Evolutionary conservation across 2,329 filamentous ascomycete genomes (phyloP).

Genomic region (Byssothecium circinans): DNA sequence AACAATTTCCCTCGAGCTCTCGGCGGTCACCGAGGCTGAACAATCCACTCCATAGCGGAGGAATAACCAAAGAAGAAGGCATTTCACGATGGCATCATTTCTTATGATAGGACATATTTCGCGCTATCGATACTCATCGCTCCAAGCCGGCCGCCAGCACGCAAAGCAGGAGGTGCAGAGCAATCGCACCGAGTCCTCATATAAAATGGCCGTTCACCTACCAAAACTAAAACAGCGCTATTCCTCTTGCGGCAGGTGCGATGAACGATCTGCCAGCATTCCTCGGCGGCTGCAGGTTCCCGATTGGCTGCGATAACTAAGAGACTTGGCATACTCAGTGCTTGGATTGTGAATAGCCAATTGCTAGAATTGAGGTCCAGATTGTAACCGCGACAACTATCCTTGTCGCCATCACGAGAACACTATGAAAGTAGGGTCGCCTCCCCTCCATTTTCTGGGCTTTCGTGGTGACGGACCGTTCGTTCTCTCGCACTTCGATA

Average conservation of each 20-base stretch:
- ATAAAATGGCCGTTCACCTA: neutral
- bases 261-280: neutral
- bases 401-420: neutral
- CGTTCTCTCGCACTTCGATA: neutral
- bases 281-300: neutral
- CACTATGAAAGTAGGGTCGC: constrained; percentile 1
- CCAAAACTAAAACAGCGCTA: neutral
- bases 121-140: too few relatives aligned
- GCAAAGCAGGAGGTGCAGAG: neutral
- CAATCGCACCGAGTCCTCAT: neutral
- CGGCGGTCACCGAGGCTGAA: neutral
- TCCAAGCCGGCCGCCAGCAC: neutral
- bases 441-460: neutral
- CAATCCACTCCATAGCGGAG: neutral
- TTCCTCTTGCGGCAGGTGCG: neutral
- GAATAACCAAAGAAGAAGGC: constrained; percentile 1
- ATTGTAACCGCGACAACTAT: neutral
- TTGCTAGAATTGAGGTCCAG: neutral
- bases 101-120: neutral
- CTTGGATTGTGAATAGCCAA: neutral
- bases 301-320: neutral
- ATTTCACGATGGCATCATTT: neutral
- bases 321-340: neutral
- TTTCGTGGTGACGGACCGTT: neutral
- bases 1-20: neutral